Percentiles rank a stretch among this genome's conserved stretches.
Evolutionary conservation across 495 filamentous ascomycete species (phyloP).

Genomic region (Penicillium crystallinum): DNA sequence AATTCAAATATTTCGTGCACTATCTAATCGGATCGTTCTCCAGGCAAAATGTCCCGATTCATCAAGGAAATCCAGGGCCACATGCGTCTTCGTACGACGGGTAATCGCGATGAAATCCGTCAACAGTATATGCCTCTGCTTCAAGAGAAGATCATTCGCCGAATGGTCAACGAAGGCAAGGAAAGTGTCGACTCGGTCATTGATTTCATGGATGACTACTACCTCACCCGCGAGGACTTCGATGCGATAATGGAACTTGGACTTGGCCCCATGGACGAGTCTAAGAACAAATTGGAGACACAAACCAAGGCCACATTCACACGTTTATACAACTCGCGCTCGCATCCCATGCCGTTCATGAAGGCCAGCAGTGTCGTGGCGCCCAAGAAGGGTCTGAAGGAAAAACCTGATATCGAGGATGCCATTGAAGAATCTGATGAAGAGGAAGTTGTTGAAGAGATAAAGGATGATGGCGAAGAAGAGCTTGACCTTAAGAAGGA

Average conservation of each 20-base stretch:
- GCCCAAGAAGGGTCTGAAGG: constrained; percentile 63
- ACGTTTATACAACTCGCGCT: constrained; percentile 76
- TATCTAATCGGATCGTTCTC: constrained; percentile 11
- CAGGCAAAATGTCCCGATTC: constrained; percentile 74
- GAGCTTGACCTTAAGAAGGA: constrained; percentile 82
- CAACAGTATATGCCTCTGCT: constrained; percentile 89
- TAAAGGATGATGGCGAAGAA: constrained; percentile 59
- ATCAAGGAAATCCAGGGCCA: constrained; percentile 95
- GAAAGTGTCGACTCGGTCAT: constrained; percentile 70
- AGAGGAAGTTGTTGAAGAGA: constrained; percentile 55
- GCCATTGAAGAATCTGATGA: constrained; percentile 89
- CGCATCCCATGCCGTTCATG: constrained; percentile 93
- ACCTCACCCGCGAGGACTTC: constrained; percentile 90
- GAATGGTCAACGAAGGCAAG: constrained; percentile 66
- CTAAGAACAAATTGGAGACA: constrained; percentile 68
- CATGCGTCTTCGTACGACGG: constrained; percentile 86
- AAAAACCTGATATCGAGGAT: constrained; percentile 91
- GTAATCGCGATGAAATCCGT: constrained; percentile 89
- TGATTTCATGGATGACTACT: constrained; percentile 94
- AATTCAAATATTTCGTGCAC: neutral
- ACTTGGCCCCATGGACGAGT: constrained; percentile 74
- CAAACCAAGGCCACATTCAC: constrained; percentile 88
- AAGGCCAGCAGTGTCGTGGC: constrained; percentile 75
- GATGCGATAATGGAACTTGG: constrained; percentile 90
- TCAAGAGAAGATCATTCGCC: constrained; percentile 75